phyloP scores from a whole-genome alignment of 257 asterid genomes.

The Cordia subcordata region DNA sequence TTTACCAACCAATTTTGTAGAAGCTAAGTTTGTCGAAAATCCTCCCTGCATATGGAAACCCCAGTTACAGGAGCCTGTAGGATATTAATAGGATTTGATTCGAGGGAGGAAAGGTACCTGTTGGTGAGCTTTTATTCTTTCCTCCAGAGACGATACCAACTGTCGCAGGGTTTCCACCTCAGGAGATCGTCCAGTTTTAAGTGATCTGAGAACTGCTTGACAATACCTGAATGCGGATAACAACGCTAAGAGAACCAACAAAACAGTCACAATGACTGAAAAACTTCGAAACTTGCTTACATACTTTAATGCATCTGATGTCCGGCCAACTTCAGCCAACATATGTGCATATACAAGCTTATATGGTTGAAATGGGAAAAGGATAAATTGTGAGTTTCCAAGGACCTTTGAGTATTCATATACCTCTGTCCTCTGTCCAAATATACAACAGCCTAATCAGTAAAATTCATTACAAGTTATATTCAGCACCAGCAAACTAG shows the following conservation, averaged over 20 bases:
- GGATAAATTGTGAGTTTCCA: conserved; percentile 91
- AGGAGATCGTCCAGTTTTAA: conserved; percentile 76
- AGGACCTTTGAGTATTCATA: conserved; percentile 86
- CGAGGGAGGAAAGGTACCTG: conserved; percentile 42
- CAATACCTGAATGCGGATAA: conserved; percentile 60
- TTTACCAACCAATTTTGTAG: conserved; percentile 69
- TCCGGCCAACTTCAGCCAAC: conserved; percentile 97
- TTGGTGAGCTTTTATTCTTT: conserved; percentile 86
- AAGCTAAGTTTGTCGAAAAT: conserved; percentile 79
- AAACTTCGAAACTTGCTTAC: neutral
- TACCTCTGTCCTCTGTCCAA: conserved; percentile 87
- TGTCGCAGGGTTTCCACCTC: conserved; percentile 73
- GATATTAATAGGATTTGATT: neutral
- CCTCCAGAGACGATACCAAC: conserved; percentile 75
- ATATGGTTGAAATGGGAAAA: conserved; percentile 91
- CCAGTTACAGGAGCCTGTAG: conserved; percentile 10
- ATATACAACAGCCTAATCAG: conserved; percentile 5
- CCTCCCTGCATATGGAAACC: conserved; percentile 71
- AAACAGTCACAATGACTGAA: neutral
- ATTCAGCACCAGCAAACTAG: no score
- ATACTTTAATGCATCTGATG: conserved; percentile 50
- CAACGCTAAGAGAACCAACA: conserved; percentile 8
- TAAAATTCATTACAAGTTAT: neutral
- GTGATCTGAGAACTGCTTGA: conserved; percentile 77
- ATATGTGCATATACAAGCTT: conserved; percentile 86